Evolutionary conservation across 73 alveolate genomes (phyloP).

Genomic region (Paramecium biaurelia): DNA sequence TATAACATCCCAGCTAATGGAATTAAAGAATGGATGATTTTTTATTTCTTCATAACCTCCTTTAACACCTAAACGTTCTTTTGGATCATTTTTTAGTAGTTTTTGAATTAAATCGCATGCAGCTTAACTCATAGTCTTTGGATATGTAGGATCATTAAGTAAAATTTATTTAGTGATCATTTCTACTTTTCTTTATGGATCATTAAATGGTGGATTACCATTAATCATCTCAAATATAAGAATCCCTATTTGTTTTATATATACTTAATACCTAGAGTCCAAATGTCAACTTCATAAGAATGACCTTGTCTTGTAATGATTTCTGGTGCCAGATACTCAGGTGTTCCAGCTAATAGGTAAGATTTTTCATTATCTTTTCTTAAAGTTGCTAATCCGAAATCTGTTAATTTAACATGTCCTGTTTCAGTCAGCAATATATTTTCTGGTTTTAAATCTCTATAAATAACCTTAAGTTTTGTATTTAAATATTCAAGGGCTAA

Average conservation of each 20-base stretch:
- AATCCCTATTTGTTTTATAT: not conserved
- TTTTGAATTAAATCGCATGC: not conserved
- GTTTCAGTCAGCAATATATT: slow-evolving; percentile 64
- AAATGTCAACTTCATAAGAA: slow-evolving; percentile 48
- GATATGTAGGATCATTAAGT: not conserved
- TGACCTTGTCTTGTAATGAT: slow-evolving; percentile 62
- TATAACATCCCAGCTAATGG: slow-evolving; percentile 18
- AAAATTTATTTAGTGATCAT: not conserved
- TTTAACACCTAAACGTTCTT: slow-evolving; percentile 25
- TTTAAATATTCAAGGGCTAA: slow-evolving; percentile 65
- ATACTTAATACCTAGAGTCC: slow-evolving; percentile 35
- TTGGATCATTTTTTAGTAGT: not conserved
- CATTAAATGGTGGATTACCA: slow-evolving; percentile 65
- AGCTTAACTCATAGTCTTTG: not conserved
- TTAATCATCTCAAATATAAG: slow-evolving; percentile 56
- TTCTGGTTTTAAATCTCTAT: slow-evolving; percentile 74
- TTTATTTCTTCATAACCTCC: slow-evolving; percentile 47
- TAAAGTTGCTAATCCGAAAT: slow-evolving; percentile 68
- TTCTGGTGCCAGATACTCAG: slow-evolving; percentile 84
- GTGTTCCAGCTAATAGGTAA: slow-evolving; percentile 74
- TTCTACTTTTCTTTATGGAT: slow-evolving; percentile 22
- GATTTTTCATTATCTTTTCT: slow-evolving; percentile 63
- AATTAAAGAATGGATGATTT: slow-evolving; percentile 34
- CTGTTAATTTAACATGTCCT: slow-evolving; percentile 77
- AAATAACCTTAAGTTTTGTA: slow-evolving; percentile 40